Evolutionary conservation across 2,329 filamentous ascomycete genomes (phyloP).

Genomic region (Emericellopsis atlantica): DNA sequence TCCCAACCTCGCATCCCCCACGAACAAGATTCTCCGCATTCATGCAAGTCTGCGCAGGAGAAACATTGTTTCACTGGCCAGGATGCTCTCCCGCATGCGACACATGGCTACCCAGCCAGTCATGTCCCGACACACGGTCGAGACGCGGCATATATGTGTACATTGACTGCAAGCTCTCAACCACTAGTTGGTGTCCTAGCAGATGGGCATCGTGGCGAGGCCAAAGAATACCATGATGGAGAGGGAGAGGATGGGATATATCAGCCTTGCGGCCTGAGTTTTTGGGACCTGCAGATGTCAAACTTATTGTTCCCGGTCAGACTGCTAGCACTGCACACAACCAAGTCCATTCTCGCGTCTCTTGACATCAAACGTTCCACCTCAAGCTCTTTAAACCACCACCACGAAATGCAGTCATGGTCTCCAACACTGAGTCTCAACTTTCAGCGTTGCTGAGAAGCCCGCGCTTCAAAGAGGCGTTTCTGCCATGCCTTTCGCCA

Average conservation of each 20-base stretch:
- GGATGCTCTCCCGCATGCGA: no score
- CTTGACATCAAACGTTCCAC: background rate
- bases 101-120: no score
- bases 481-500: conserved; percentile 36
- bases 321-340: background rate
- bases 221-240: background rate
- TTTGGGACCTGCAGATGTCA: conserved; percentile 1
- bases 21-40: no score
- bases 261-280: conserved; percentile 1
- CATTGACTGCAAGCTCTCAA: no score
- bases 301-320: background rate
- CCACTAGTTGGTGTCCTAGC: no score
- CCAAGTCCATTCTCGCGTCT: background rate
- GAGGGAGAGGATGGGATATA: background rate
- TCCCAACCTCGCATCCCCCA: no score
- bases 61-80: no score
- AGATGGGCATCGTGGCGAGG: background rate
- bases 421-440: conserved; percentile 26
- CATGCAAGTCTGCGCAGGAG: no score
- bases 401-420: conserved; percentile 39
- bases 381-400: background rate
- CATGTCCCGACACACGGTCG: no score
- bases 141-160: no score
- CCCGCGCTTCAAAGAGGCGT: conserved; percentile 32
- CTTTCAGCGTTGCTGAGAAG: conserved; percentile 45